phyloP scores from a whole-genome alignment of 192 early-diverging fungal genomes.

The Coemansia umbellata region DNA sequence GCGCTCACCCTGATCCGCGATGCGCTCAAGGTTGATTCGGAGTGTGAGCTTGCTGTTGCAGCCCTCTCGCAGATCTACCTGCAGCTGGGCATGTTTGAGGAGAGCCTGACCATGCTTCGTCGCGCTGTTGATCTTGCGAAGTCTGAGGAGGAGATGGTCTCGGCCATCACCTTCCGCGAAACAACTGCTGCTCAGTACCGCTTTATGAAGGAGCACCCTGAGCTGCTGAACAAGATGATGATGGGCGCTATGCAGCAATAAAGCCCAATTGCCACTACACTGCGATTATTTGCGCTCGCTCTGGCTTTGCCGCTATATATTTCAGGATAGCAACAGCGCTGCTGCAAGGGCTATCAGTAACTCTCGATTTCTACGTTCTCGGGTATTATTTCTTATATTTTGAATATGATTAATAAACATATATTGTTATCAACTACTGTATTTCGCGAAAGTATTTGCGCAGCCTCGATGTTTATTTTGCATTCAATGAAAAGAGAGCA shows the following conservation, averaged over 20 bases:
- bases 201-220: constrained; percentile 55
- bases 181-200: constrained; percentile 59
- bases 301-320: no score
- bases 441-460: no score
- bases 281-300: no score
- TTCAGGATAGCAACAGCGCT: no score
- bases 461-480: no score
- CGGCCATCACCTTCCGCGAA: constrained; percentile 70
- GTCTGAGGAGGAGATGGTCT: constrained; percentile 87
- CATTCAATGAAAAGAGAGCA: no score
- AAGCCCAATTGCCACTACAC: no score
- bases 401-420: no score
- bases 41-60: constrained; percentile 90
- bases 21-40: constrained; percentile 88
- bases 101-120: constrained; percentile 80
- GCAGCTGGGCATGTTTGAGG: constrained; percentile 80
- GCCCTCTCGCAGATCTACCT: constrained; percentile 75
- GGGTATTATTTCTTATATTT: background rate
- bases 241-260: constrained; percentile 24
- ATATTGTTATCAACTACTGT: no score
- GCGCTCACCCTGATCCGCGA: constrained; percentile 74
- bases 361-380: no score
- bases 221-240: constrained; percentile 54
- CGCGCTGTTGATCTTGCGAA: constrained; percentile 76
- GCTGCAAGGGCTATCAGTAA: no score